Percentiles rank a stretch among this genome's conserved stretches.
phyloP scores from a whole-genome alignment of 805 yeast genomes.

The Wickerhamomyces hampshirensis region DNA sequence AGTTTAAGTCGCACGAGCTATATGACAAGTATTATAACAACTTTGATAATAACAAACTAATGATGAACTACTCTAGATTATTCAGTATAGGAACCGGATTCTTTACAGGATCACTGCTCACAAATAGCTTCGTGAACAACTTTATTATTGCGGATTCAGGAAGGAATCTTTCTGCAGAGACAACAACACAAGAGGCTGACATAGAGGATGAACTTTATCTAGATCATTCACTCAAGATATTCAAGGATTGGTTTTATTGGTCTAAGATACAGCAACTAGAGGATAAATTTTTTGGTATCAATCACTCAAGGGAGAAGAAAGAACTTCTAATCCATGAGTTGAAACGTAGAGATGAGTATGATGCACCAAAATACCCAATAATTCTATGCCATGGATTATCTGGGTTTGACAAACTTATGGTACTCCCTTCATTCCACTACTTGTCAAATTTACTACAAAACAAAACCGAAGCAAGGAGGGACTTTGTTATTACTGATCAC shows the following conservation, averaged over 20 bases:
- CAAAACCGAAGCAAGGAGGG: conserved; percentile 6
- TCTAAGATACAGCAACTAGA: conserved; percentile 4
- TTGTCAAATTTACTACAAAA: conserved; percentile 20
- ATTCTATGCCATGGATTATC: conserved; percentile 84
- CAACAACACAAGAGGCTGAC: background rate
- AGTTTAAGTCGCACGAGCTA: conserved; percentile 3
- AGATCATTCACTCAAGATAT: background rate
- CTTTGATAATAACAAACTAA: no score
- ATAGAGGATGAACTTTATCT: background rate
- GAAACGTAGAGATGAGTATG: conserved; percentile 34
- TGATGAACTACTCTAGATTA: background rate
- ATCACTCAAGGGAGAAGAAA: no score
- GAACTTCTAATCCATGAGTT: conserved; percentile 17
- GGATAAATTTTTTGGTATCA: no score
- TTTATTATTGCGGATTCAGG: no score
- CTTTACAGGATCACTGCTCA: background rate
- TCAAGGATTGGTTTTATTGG: conserved; percentile 10
- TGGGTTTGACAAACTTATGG: conserved; percentile 61
- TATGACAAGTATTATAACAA: background rate
- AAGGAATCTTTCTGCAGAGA: no score
- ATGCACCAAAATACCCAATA: conserved; percentile 65
- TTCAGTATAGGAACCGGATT: background rate
- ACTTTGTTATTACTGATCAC: conserved; percentile 21
- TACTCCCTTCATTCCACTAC: conserved; percentile 38
- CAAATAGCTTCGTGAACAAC: background rate